Base-by-base conservation (phyloP, 1,284 basidiomycete genomes). In the Leccinum subatratum region DNA sequence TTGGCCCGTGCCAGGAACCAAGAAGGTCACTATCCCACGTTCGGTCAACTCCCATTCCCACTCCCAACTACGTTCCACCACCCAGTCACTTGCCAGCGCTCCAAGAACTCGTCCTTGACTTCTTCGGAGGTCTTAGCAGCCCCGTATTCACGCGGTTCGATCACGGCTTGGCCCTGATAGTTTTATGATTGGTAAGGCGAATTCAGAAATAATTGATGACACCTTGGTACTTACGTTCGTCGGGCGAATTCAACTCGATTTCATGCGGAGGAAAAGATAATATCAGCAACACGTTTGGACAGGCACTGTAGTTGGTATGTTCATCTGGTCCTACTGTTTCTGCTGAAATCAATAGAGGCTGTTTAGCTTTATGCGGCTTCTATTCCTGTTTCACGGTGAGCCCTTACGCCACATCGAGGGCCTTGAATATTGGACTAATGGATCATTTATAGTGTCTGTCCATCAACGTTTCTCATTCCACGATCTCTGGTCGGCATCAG, bases 181-280 rank as follows among this genome's bases (percentile, higher is more conserved):
- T 8, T 85, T 84, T 65, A 73, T 80, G 39, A 81, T 84, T 64
- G 82, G 82, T 83, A 66, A 48, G 70, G 34, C 32, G 20, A 61
- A 3, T 12, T 18, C 14, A 14, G 60, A 20, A 39, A 16, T 8
- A 42, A 37, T 16, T 12, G n/a, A 48, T 48, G 42, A n/a, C 11
- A 18, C 16, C 45, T 56, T 9, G 8, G 4, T 63, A 18, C 57
- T 66, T 20, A 61, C 37, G 8, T 3, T 34, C 42, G 12, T 5
- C 28, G 83, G 83, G 83, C 8, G 83, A 84, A 73, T 84, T 82
- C 68, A 85, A 82, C 65, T 84, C 82, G 0, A 81, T 85, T 8
- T 83, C 82, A 9, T 84, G 83, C 65, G 80, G 80, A n/a, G 83
- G 83, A 5, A 79, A 75, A 62, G 76, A 80, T 65, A 79, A 78